A percentile compares a stretch with the other conserved stretches of the same genome.
Conservation (phyloP, 1,139 yeast species). For the Suhomyces guaymorum region DNA sequence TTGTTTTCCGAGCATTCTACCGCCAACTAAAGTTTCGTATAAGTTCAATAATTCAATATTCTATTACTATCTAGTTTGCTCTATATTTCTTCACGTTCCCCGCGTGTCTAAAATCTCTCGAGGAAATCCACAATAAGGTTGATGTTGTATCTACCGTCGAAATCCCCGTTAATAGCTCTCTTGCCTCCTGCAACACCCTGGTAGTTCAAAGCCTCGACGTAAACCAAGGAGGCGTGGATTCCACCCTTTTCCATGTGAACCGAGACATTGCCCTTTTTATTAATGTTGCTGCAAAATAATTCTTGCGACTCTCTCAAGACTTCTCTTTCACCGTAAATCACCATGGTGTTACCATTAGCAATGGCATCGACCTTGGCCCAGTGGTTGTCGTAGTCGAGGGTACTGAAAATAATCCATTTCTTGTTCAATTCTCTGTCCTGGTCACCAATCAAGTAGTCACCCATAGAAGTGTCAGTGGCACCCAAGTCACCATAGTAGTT, state of each 20-base stretch:
- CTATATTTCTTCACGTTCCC: no score
- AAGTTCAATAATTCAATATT: background rate
- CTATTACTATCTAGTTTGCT: no score
- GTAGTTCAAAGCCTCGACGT: constrained; percentile 35
- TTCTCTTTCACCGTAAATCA: constrained; percentile 39
- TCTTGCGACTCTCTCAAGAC: constrained; percentile 35
- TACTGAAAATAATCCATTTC: constrained; percentile 28
- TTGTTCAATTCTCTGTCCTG: constrained; percentile 18
- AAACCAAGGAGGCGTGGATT: constrained; percentile 32
- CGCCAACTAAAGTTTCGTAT: no score
- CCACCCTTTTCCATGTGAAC: constrained; percentile 33
- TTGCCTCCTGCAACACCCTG: constrained; percentile 24
- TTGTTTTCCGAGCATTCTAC: no score
- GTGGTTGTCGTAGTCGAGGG: constrained; percentile 24
- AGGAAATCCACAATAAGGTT: constrained; percentile 18
- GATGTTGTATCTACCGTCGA: constrained; percentile 27
- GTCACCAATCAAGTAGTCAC: constrained; percentile 32
- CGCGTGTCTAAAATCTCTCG: constrained; percentile 11
- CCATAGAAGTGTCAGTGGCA: constrained; percentile 27
- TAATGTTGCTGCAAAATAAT: constrained; percentile 23
- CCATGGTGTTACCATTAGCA: constrained; percentile 27
- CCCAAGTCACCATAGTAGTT: constrained; percentile 37
- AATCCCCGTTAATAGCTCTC: constrained; percentile 29
- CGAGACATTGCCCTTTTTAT: constrained; percentile 22
- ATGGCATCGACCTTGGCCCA: constrained; percentile 36